Percentiles rank a stretch among this genome's conserved stretches.
phyloP scores from a whole-genome alignment of 2,329 filamentous ascomycete genomes.

The Sporothrix phasma region DNA sequence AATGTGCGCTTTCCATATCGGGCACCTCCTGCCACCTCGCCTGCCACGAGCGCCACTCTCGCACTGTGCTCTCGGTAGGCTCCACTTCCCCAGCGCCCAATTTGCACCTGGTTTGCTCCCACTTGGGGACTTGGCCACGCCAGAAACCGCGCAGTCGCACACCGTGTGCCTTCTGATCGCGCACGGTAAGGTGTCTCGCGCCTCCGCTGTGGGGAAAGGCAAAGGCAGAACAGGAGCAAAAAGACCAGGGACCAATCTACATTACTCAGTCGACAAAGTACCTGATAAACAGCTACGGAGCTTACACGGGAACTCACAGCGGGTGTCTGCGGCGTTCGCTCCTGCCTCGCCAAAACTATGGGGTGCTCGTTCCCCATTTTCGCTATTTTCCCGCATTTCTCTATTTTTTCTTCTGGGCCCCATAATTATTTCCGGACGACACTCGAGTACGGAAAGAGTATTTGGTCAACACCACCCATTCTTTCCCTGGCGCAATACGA shows the following conservation, averaged over 20 bases:
- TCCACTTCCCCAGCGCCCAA: background rate
- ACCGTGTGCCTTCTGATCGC: background rate
- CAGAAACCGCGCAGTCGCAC: conserved; percentile 7
- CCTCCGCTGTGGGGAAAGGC: conserved; percentile 3
- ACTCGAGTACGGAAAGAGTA: background rate
- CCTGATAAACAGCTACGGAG: too few species aligned
- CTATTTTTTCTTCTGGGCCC: conserved; percentile 7
- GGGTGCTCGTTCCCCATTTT: background rate
- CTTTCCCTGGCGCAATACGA: conserved; percentile 5
- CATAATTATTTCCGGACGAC: conserved; percentile 1
- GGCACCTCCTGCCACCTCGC: background rate
- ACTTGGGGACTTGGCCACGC: background rate
- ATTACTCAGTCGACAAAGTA: too few species aligned
- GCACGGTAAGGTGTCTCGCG: conserved; percentile 1
- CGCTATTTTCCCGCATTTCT: conserved; percentile 1
- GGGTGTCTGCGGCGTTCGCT: background rate
- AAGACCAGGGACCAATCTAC: background rate
- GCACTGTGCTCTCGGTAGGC: too few species aligned
- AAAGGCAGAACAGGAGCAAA: background rate
- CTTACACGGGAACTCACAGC: background rate
- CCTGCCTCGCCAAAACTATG: background rate
- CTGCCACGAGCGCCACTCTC: too few species aligned
- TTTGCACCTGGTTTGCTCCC: background rate
- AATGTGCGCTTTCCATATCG: background rate
- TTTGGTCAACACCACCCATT: background rate